phyloP scores from a whole-genome alignment of 83 land plant genomes.

The Picea abies region DNA sequence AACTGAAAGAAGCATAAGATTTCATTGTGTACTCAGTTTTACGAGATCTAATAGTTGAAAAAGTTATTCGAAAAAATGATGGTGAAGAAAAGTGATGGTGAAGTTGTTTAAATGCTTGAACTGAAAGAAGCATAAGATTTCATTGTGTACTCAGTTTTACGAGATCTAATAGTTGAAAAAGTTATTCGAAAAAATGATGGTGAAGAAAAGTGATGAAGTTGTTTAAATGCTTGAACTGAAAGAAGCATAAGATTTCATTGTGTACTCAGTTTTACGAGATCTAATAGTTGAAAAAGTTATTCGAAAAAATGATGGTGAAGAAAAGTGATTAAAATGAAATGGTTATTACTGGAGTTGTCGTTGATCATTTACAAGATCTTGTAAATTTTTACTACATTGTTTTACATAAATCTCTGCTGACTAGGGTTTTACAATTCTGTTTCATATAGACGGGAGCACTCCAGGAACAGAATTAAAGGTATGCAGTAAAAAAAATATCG shows the following conservation, averaged over 20 bases:
- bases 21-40: too few species aligned
- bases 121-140: not conserved
- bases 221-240: not conserved
- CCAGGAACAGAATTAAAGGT: slow-evolving; percentile 6
- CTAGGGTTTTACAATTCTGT: slow-evolving; percentile 12
- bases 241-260: not conserved
- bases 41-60: not conserved
- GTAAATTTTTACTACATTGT: not conserved
- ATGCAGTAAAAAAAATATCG: not conserved
- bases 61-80: not conserved
- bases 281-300: not conserved
- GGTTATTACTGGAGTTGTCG: not conserved
- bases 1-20: not conserved
- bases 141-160: too few species aligned
- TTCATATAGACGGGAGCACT: slow-evolving; percentile 6
- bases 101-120: not conserved
- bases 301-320: not conserved
- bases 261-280: not conserved
- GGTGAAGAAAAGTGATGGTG: too few species aligned
- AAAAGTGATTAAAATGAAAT: not conserved
- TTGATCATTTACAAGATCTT: not conserved
- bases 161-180: not conserved
- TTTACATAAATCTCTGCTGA: not conserved
- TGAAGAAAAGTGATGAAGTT: not conserved
- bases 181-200: not conserved